These are phyloP conservation scores for Clavispora santaluciae DNA, from an alignment of 805 yeast species.

Conservation along the genomic window DNA sequence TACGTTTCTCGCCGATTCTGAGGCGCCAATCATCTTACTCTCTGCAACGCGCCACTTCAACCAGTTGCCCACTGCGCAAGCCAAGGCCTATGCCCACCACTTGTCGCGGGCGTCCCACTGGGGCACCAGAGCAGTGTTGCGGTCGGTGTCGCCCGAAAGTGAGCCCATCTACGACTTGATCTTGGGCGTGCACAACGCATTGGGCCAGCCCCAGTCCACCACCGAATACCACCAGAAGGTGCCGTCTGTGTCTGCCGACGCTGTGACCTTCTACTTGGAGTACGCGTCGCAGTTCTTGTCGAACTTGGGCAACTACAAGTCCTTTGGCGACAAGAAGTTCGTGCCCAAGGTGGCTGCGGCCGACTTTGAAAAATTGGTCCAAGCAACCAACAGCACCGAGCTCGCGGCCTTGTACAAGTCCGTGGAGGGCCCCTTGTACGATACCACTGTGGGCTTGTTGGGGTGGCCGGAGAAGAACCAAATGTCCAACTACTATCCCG, in stretches of 20 bases:
- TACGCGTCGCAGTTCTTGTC: conserved; percentile 72
- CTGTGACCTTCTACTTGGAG: conserved; percentile 51
- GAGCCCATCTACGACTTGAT: conserved; percentile 72
- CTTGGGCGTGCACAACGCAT: conserved; percentile 48
- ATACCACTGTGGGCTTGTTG: conserved; percentile 46
- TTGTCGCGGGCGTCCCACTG: conserved; percentile 79
- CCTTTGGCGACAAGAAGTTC: conserved; percentile 86
- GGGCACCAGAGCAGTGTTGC: conserved; percentile 73
- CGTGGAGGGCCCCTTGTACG: conserved; percentile 48
- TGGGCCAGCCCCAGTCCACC: conserved; percentile 39
- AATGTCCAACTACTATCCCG: conserved; percentile 66
- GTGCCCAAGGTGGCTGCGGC: conserved; percentile 55
- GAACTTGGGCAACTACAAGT: conserved; percentile 75
- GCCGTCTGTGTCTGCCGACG: conserved; percentile 26
- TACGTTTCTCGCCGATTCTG: conserved; percentile 33
- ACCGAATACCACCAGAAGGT: conserved; percentile 38
- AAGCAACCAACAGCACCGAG: conserved; percentile 35
- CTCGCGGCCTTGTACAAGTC: conserved; percentile 33
- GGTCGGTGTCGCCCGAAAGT: conserved; percentile 80
- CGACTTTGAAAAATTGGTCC: conserved; percentile 45
- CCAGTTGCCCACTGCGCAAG: conserved; percentile 52
- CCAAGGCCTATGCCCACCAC: conserved; percentile 70
- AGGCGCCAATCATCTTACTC: conserved; percentile 41
- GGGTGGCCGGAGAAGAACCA: conserved; percentile 82
- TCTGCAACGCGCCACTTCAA: conserved; percentile 68